Conservation (phyloP, 2,329 filamentous ascomycete genomes). For the Ophiostoma novo-ulmi region DNA sequence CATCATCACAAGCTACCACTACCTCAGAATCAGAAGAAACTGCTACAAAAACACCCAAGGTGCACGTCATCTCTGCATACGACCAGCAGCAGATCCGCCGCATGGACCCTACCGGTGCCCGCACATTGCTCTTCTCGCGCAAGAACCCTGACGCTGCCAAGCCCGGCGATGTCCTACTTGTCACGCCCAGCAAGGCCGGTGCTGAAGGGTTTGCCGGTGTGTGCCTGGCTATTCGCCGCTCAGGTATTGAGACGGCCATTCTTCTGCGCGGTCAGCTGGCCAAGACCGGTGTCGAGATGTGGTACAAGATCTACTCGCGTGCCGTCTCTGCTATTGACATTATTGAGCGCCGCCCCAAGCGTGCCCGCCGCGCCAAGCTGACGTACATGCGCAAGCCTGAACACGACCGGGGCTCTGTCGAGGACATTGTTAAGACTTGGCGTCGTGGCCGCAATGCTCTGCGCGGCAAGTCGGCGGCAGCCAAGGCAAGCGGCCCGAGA, state of each 20-base stretch:
- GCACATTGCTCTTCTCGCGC: conserved; percentile 73
- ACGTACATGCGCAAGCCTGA: conserved; percentile 86
- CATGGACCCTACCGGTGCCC: conserved; percentile 80
- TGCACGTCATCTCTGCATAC: conserved; percentile 61
- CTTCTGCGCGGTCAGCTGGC: conserved; percentile 81
- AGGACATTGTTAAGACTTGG: conserved; percentile 67
- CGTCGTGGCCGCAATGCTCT: conserved; percentile 39
- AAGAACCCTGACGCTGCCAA: conserved; percentile 72
- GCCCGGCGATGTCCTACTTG: conserved; percentile 85
- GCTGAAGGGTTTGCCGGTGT: conserved; percentile 88
- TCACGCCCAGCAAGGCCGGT: conserved; percentile 70
- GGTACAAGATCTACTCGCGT: conserved; percentile 91
- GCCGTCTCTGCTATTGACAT: conserved; percentile 88
- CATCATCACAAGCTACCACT: conserved; percentile 16
- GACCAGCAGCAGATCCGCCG: conserved; percentile 62
- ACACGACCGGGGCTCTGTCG: conserved; percentile 82
- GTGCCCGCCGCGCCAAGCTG: conserved; percentile 78
- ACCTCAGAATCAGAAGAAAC: conserved; percentile 14
- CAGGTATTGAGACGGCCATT: conserved; percentile 85
- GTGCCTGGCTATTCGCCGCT: conserved; percentile 76
- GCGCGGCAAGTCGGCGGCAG: conserved; percentile 29
- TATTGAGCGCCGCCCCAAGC: conserved; percentile 78
- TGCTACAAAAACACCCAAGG: conserved; percentile 22
- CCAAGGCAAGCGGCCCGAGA: conserved; percentile 19
- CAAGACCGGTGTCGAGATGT: conserved; percentile 89